Conservation (phyloP, 768 basidiomycete species). For the Kwoniella botswanensis region DNA sequence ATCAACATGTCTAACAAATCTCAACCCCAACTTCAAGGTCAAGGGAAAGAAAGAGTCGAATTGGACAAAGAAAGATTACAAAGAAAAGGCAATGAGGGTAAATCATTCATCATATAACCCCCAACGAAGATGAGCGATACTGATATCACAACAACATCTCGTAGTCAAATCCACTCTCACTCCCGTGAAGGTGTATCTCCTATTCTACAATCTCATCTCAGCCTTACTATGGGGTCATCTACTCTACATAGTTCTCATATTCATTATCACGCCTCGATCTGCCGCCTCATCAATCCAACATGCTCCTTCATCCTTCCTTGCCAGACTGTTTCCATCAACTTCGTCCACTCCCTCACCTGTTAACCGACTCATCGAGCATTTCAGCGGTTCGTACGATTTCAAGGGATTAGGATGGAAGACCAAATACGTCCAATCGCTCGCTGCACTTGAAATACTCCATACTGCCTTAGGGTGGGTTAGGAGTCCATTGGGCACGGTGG, state of each 20-base stretch:
- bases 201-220: conserved; percentile 78
- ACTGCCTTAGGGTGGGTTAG: conserved; percentile 77
- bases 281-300: conserved; percentile 2
- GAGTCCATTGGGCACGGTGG: conserved; percentile 74
- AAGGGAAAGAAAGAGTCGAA: conserved; percentile 12
- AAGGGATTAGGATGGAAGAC: conserved; percentile 65
- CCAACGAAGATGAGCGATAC: background rate
- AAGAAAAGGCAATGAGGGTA: conserved; percentile 23
- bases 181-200: conserved; percentile 65
- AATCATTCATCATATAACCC: background rate
- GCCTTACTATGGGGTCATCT: conserved; percentile 76
- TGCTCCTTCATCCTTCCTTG: conserved; percentile 14
- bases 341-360: conserved; percentile 16
- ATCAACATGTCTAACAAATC: conserved; percentile 7
- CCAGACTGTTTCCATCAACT: conserved; percentile 9
- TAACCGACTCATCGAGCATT: conserved; percentile 61
- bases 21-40: background rate
- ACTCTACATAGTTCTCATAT: conserved; percentile 64
- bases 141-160: background rate
- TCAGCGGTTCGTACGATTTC: conserved; percentile 67
- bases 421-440: conserved; percentile 79
- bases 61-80: conserved; percentile 28
- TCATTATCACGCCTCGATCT: conserved; percentile 57
- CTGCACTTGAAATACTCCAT: conserved; percentile 82
- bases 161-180: conserved; percentile 31